Evolutionary conservation across 2,329 filamentous ascomycete species (phyloP).

Genomic region (Akanthomyces lecanii): DNA sequence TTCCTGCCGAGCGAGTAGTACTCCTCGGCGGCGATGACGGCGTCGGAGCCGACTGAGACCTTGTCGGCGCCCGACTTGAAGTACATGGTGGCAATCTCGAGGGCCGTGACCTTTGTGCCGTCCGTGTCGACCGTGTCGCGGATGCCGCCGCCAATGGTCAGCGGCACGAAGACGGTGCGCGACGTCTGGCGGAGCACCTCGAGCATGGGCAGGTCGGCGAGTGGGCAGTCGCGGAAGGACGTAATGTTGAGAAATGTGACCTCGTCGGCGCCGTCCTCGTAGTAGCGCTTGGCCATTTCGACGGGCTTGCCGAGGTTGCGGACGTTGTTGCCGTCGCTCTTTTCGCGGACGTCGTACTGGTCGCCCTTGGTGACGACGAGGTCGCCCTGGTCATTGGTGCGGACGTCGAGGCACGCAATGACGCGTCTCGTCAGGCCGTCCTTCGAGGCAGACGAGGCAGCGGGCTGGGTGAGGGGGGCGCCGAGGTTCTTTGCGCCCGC

Average conservation of each 20-base stretch:
- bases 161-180: constrained; percentile 87
- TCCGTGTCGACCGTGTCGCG: constrained; percentile 87
- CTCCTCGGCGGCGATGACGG: constrained; percentile 86
- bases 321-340: constrained; percentile 61
- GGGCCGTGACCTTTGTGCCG: constrained; percentile 77
- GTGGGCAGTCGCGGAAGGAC: constrained; percentile 89
- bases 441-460: constrained; percentile 12
- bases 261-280: constrained; percentile 94
- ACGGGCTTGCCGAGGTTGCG: constrained; percentile 96
- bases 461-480: constrained; percentile 13
- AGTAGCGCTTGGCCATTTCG: constrained; percentile 89
- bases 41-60: constrained; percentile 93
- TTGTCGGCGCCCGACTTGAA: constrained; percentile 97
- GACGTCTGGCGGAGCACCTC: constrained; percentile 85
- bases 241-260: constrained; percentile 98
- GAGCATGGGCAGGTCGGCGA: constrained; percentile 92
- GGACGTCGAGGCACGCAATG: constrained; percentile 94
- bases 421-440: constrained; percentile 86
- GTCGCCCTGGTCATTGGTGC: constrained; percentile 89
- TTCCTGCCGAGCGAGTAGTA: constrained; percentile 70
- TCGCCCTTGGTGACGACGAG: constrained; percentile 97
- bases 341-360: constrained; percentile 97
- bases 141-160: constrained; percentile 95
- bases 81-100: constrained; percentile 94
- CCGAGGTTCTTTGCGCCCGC: constrained; percentile 51